These are phyloP conservation scores for Magnolia kwangsiensis DNA, from an alignment of 164 flowering plant species.

Conservation along the genomic window DNA sequence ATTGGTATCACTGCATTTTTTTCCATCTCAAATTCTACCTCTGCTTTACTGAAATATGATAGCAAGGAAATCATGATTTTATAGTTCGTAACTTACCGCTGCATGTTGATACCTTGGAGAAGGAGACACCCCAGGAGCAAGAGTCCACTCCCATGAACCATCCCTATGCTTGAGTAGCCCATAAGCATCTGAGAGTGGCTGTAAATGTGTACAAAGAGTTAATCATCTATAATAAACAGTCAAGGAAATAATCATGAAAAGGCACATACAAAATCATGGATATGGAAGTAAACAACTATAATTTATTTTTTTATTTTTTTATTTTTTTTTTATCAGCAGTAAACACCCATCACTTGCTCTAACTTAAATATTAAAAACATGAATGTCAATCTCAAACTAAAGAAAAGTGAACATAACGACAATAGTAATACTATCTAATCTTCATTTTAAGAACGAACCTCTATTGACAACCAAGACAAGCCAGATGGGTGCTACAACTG, in stretches of 20 bases:
- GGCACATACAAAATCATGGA: conserved; percentile 1
- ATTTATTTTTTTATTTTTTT: no score
- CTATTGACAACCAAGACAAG: no score
- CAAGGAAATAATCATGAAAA: background rate
- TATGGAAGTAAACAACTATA: no score
- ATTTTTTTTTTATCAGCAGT: no score
- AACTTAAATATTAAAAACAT: no score
- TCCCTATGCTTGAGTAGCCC: conserved; percentile 97
- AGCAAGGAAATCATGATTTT: background rate
- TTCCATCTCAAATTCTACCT: background rate
- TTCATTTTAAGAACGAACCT: background rate
- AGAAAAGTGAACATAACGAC: background rate
- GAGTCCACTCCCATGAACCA: conserved; percentile 99
- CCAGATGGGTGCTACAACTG: no score
- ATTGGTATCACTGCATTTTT: background rate
- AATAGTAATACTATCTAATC: background rate
- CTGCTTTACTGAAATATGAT: background rate
- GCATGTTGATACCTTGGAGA: conserved; percentile 97
- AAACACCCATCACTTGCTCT: no score
- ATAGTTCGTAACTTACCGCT: conserved; percentile 61
- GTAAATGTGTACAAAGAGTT: conserved; percentile 22
- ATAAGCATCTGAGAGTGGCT: conserved; percentile 98
- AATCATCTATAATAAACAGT: background rate
- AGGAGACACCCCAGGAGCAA: conserved; percentile 98
- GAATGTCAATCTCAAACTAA: background rate